Evolutionary conservation across 2,329 filamentous ascomycete species (phyloP), one percentile per base, ranked within the genome.

Genomic region (Didymella pomorum): DNA sequence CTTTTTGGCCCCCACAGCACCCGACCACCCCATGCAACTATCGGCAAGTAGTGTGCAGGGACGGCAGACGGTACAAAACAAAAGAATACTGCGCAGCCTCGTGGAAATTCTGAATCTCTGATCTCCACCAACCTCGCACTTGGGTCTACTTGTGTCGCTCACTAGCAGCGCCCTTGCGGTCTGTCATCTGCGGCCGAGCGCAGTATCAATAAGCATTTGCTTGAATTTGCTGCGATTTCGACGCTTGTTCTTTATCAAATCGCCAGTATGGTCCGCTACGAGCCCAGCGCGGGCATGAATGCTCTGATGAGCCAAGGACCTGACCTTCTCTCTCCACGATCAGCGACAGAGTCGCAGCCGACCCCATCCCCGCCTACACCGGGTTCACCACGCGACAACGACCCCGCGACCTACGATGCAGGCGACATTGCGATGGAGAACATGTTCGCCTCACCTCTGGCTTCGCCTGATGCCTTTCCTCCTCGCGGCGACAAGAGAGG

Each of bases 371-470:
- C 61, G 39, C 43, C 63, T n/a, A 52, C 56, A 48, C 66, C 64
- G 1, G 55, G 45, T 26, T 61, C 63, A 9, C 54, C 63, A 10
- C 64, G 20, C 37, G 20, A 65, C 26, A 58, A 67, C 18, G 54
- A 51, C 16, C 58, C 65, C 12, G 53, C 52, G 9, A 54, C 49
- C 14, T 65, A 68, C n/a, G 56, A 70, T 29, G 55, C 56, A 11
- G 64, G 66, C 8, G 67, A 71, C 31, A 59, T 72, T 4, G 60
- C 66, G 5, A 69, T 70, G 58, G 67, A 70, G n/a, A 60, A 68
- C 14, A 56, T 63, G 4, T 64, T 68, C 26, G 60, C 65, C 45
- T 65, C 66, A 10, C 62, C 63, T 7, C 58, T 67, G 18, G 37
- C 61, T 12, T 67, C 70, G 4, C 68, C 70, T 0, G 52, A 63